Evolutionary conservation across 2,329 filamentous ascomycete species (phyloP).

Genomic region (Fusarium scirpi): DNA sequence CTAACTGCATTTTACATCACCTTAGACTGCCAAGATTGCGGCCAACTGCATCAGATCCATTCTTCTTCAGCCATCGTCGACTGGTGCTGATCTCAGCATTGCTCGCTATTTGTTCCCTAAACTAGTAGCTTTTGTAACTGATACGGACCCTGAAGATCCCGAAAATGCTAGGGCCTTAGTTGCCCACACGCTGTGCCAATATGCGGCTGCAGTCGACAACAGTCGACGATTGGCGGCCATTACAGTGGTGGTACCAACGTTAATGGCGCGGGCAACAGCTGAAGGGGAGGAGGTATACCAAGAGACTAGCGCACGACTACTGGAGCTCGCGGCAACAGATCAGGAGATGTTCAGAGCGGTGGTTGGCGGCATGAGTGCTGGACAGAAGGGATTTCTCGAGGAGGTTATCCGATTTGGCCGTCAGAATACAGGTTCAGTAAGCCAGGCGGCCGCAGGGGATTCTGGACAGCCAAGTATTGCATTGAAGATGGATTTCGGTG

Average conservation of each 20-base stretch:
- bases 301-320: conserved; percentile 80
- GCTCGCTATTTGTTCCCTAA: conserved; percentile 80
- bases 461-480: conserved; percentile 83
- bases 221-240: conserved; percentile 70
- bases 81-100: conserved; percentile 77
- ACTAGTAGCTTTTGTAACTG: conserved; percentile 79
- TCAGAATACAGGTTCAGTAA: conserved; percentile 56
- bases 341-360: conserved; percentile 79
- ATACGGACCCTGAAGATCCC: conserved; percentile 79
- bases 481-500: conserved; percentile 91
- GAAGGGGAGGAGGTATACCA: conserved; percentile 71
- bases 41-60: conserved; percentile 90
- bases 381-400: conserved; percentile 82
- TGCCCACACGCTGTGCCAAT: conserved; percentile 80
- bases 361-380: conserved; percentile 76
- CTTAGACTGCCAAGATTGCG: conserved; percentile 84
- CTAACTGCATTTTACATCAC: conserved; percentile 29
- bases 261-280: conserved; percentile 77
- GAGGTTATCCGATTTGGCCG: conserved; percentile 78
- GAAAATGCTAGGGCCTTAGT: conserved; percentile 79
- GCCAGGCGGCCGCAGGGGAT: conserved; percentile 56
- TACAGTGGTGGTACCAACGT: conserved; percentile 79
- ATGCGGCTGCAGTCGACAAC: conserved; percentile 64
- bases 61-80: conserved; percentile 73
- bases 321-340: conserved; percentile 84